Base-by-base conservation (phyloP, 2,329 filamentous ascomycete species). In the Pleoardoris graminearum region DNA sequence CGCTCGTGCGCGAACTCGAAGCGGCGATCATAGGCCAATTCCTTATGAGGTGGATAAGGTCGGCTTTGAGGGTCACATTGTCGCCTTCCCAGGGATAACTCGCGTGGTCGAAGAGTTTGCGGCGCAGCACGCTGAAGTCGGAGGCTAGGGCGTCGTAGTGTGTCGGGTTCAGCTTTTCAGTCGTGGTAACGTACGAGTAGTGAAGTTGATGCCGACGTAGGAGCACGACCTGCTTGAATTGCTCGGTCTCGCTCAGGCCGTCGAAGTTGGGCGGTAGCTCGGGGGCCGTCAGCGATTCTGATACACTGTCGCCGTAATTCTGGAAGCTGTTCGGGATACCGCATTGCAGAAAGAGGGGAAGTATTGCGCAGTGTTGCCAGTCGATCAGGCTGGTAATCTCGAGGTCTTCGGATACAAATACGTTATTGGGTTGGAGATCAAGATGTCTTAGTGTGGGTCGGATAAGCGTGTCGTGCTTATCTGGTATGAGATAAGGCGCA, bases 321-420 rank as follows among this genome's bases (percentile, higher is more conserved):
- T 77, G 66, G 47, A 78, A 63, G 51, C 62, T 62, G 10, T 64
- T 62, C 14, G 75, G 76, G 19, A 79, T 75, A 1, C 72, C 70
- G 30, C 67, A 65, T 38, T 70, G 62, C 8, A 75, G 52, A 47
- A 73, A 71, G 3, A 75, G 68, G 5, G 74, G 75, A 25, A 74
- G 68, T 48, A 70, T 57, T 23, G 65, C 47, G 41, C 61, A 68
- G 57, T 77, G 65, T 59, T 77, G 6, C 25, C 25, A 27, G 25
- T 27, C 25, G 25, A 27, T 27, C 25, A 27, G 25, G 10, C 25
- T 10, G 10, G 25, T 73, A 16, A 35, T 35, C 38, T 27, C 21
- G 5, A 23, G 10, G 7, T 42, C 11, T 14, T 22, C 17, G 22
- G 14, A n/a, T n/a, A 42, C 6, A 42, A 27, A 12, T 10, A n/a